phyloP scores from a whole-genome alignment of 352 stramenopile species.

The Phytophthora pinifolia region DNA sequence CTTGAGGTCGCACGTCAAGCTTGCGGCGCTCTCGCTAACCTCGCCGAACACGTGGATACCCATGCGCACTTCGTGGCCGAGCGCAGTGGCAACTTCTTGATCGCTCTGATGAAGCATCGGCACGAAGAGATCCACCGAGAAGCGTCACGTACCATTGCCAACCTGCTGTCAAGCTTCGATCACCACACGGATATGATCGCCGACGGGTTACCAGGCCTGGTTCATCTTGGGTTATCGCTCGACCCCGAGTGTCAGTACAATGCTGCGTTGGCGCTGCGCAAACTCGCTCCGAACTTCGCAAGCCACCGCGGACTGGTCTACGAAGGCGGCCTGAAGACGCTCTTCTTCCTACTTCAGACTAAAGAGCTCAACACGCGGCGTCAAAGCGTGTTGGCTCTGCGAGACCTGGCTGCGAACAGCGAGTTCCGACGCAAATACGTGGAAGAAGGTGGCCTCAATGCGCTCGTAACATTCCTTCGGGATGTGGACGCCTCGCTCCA shows the following conservation, averaged over 20 bases:
- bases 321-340: slow-evolving; percentile 87
- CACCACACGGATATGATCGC: slow-evolving; percentile 92
- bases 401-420: slow-evolving; percentile 89
- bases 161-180: slow-evolving; percentile 93
- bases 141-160: slow-evolving; percentile 90
- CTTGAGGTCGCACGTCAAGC: slow-evolving; percentile 91
- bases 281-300: slow-evolving; percentile 91
- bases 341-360: slow-evolving; percentile 91
- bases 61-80: slow-evolving; percentile 87
- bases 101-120: slow-evolving; percentile 81
- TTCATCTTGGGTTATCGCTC: slow-evolving; percentile 88
- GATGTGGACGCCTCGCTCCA: slow-evolving; percentile 90
- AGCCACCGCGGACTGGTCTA: slow-evolving; percentile 89
- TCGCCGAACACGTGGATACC: slow-evolving; percentile 94
- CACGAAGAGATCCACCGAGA: slow-evolving; percentile 94
- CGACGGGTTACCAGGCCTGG: slow-evolving; percentile 88
- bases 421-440: slow-evolving; percentile 88
- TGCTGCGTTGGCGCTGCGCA: slow-evolving; percentile 92
- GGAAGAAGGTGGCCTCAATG: slow-evolving; percentile 84
- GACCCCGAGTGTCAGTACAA: slow-evolving; percentile 96
- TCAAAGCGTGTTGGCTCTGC: slow-evolving; percentile 87
- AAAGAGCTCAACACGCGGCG: slow-evolving; percentile 93
- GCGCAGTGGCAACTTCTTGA: slow-evolving; percentile 70
- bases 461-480: slow-evolving; percentile 88
- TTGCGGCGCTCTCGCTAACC: slow-evolving; percentile 92